Percentiles rank a stretch among this genome's conserved stretches.
These are phyloP conservation scores for Phlyctochytrium bullatum DNA, from an alignment of 192 early-diverging fungal genomes.

Conservation along the genomic window DNA sequence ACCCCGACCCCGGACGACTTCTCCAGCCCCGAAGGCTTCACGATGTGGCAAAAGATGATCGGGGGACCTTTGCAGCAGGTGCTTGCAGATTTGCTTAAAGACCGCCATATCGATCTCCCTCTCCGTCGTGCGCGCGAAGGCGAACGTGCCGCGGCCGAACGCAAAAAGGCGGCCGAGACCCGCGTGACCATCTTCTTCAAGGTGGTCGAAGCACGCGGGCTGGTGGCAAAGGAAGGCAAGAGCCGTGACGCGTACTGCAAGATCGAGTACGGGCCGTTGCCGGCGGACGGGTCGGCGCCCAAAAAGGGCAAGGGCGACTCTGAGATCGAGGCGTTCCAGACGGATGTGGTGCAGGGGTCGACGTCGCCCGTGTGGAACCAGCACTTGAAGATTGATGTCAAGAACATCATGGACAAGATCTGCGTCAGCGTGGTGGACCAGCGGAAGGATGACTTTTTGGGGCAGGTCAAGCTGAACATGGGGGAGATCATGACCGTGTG, in stretches of 20 bases:
- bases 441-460: constrained; percentile 52
- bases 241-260: constrained; percentile 45
- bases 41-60: constrained; percentile 33
- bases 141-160: constrained; percentile 2
- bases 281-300: constrained; percentile 9
- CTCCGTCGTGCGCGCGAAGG: constrained; percentile 1
- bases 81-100: constrained; percentile 36
- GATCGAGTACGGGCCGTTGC: constrained; percentile 46
- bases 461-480: constrained; percentile 39
- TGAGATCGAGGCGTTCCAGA: constrained; percentile 34
- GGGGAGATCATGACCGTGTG: constrained; percentile 39
- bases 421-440: constrained; percentile 47
- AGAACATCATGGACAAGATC: constrained; percentile 38
- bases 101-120: constrained; percentile 26
- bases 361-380: constrained; percentile 49
- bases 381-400: constrained; percentile 38
- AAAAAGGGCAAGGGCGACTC: constrained; percentile 16
- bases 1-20: constrained; percentile 50
- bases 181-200: constrained; percentile 41
- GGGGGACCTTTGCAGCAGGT: constrained; percentile 36
- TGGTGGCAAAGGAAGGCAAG: constrained; percentile 53
- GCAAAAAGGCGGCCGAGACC: constrained; percentile 3
- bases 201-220: constrained; percentile 45
- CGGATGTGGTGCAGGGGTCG: constrained; percentile 35
- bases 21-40: constrained; percentile 33